Conservation (phyloP, 2,329 filamentous ascomycete species). For the Talaromyces funiculosus region DNA sequence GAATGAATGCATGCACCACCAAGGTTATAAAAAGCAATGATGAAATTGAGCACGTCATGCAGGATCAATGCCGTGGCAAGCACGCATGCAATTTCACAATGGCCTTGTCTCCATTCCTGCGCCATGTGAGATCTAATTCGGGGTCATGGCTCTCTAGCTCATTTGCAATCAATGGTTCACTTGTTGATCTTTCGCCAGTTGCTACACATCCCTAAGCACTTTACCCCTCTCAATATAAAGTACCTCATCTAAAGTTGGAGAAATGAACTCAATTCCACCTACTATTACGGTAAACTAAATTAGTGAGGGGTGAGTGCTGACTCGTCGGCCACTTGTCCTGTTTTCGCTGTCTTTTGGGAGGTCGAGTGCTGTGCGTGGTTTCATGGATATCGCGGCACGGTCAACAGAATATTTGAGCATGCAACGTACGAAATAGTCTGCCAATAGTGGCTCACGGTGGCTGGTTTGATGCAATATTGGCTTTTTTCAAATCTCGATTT, state of each 20-base stretch:
- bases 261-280: background rate
- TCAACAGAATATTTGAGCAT: background rate
- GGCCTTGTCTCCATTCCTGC: background rate
- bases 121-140: background rate
- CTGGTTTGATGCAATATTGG: background rate
- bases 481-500: slow-evolving; percentile 6
- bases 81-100: background rate
- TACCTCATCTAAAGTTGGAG: background rate
- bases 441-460: background rate
- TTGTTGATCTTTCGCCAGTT: background rate
- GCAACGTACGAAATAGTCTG: background rate
- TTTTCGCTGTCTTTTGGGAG: background rate
- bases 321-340: background rate
- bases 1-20: background rate
- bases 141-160: background rate
- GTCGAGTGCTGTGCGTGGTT: background rate
- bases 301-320: slow-evolving; percentile 4
- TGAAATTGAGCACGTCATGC: slow-evolving; percentile 9
- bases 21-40: slow-evolving; percentile 1
- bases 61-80: background rate
- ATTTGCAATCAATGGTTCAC: background rate
- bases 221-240: background rate
- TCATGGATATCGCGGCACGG: background rate
- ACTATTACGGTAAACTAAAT: background rate
- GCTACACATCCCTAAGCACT: background rate